These are phyloP conservation scores for Solanum appendiculatum DNA, from an alignment of 257 asterid genomes.

Conservation along the genomic window DNA sequence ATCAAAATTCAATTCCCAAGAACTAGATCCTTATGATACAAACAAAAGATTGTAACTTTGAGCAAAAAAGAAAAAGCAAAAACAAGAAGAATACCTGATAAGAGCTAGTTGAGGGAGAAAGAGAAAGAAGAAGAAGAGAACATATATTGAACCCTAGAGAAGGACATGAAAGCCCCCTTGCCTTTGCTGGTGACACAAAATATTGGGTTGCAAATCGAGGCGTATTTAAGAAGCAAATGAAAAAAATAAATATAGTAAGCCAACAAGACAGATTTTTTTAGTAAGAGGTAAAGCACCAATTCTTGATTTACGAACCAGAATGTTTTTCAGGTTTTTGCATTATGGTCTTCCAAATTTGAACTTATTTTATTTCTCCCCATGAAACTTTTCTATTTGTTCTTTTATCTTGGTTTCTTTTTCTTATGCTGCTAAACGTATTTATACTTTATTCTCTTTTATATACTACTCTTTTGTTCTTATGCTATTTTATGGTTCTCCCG, in stretches of 20 bases:
- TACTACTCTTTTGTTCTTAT: not conserved
- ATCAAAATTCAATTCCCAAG: not conserved
- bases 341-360: not conserved
- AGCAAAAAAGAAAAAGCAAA: not conserved
- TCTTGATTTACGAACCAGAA: slow-evolving; percentile 1
- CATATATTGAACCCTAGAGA: not conserved
- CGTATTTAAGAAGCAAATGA: not conserved
- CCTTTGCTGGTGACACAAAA: not conserved
- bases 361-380: not conserved
- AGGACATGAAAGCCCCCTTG: not conserved
- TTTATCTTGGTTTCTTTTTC: not conserved
- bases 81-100: not conserved
- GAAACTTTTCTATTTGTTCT: not conserved
- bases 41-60: not conserved
- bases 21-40: not conserved
- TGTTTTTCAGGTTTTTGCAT: not conserved
- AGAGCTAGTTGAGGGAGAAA: not conserved
- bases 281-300: not conserved
- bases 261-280: not conserved
- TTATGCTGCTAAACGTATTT: not conserved
- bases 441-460: not conserved
- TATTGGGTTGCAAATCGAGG: not conserved
- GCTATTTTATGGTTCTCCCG: not conserved
- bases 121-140: not conserved
- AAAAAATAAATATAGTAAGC: not conserved